phyloP scores from a whole-genome alignment of 2,329 filamentous ascomycete genomes.

The Blumeria hordei region DNA sequence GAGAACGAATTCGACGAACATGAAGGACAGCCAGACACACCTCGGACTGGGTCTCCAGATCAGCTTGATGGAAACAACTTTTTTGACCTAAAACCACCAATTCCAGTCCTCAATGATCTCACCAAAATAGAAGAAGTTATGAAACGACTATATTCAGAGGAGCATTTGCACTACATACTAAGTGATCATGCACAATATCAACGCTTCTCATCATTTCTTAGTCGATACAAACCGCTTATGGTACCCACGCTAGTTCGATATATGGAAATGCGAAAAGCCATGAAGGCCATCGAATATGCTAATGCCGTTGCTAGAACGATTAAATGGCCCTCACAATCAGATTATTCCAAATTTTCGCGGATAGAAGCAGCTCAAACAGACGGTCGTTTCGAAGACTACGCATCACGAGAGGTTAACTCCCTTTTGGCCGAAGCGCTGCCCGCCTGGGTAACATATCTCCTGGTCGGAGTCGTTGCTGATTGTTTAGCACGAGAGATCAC shows the following conservation, averaged over 20 bases:
- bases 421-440: constrained; percentile 34
- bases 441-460: constrained; percentile 42
- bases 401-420: constrained; percentile 6
- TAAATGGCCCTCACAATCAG: constrained; percentile 9
- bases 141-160: constrained; percentile 4
- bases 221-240: constrained; percentile 6
- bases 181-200: constrained; percentile 6
- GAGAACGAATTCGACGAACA: background rate
- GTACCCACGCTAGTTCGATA: constrained; percentile 7
- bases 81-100: constrained; percentile 1
- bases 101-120: background rate
- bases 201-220: constrained; percentile 8
- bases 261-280: constrained; percentile 9
- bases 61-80: background rate
- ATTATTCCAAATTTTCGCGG: constrained; percentile 8
- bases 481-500: constrained; percentile 44
- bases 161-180: constrained; percentile 8
- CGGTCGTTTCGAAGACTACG: constrained; percentile 9
- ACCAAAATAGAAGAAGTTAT: constrained; percentile 5
- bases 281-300: constrained; percentile 10
- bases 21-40: background rate
- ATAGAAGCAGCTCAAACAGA: constrained; percentile 6
- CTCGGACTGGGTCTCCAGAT: background rate
- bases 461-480: constrained; percentile 39
- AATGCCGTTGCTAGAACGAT: constrained; percentile 8